These are phyloP conservation scores for Alternaria sp. DNA, from an alignment of 2,329 filamentous ascomycete genomes.

Conservation along the genomic window DNA sequence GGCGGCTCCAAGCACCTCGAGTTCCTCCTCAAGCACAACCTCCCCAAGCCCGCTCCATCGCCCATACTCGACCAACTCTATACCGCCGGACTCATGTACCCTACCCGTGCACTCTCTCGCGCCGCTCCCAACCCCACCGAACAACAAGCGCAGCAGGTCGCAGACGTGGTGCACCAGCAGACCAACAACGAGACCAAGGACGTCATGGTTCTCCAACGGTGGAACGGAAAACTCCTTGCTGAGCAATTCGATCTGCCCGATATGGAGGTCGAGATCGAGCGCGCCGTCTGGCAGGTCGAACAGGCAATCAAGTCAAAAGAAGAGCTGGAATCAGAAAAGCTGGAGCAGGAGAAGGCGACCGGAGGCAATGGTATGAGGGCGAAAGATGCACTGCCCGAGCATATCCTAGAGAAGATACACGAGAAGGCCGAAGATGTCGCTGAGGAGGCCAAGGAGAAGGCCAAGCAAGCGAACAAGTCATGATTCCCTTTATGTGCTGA, in stretches of 20 bases:
- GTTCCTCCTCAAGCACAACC: conserved; percentile 78
- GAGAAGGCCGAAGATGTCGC: conserved; percentile 37
- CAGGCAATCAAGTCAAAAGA: conserved; percentile 53
- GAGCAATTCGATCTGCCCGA: conserved; percentile 59
- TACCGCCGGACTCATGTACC: conserved; percentile 59
- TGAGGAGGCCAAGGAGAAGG: conserved; percentile 19
- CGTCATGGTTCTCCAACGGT: conserved; percentile 59
- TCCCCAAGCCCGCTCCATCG: conserved; percentile 73
- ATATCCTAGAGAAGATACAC: conserved; percentile 39
- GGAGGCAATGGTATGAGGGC: conserved; percentile 34
- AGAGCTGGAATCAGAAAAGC: conserved; percentile 48
- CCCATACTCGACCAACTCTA: conserved; percentile 79
- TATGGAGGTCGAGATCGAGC: conserved; percentile 64
- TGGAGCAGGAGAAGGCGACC: conserved; percentile 47
- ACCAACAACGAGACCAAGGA: conserved; percentile 55
- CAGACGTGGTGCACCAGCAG: conserved; percentile 50
- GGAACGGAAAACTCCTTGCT: conserved; percentile 62
- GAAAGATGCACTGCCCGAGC: conserved; percentile 40
- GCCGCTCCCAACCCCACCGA: conserved; percentile 49
- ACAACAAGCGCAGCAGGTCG: conserved; percentile 52
- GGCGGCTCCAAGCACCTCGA: conserved; percentile 85
- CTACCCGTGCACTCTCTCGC: conserved; percentile 52
- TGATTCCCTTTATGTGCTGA: not conserved
- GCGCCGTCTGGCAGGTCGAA: conserved; percentile 62
- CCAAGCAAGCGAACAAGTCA: conserved; percentile 7